A percentile compares a stretch with the other conserved stretches of the same genome.
Conservation (phyloP, 495 filamentous ascomycete species). For the Durotheca rogersii region DNA sequence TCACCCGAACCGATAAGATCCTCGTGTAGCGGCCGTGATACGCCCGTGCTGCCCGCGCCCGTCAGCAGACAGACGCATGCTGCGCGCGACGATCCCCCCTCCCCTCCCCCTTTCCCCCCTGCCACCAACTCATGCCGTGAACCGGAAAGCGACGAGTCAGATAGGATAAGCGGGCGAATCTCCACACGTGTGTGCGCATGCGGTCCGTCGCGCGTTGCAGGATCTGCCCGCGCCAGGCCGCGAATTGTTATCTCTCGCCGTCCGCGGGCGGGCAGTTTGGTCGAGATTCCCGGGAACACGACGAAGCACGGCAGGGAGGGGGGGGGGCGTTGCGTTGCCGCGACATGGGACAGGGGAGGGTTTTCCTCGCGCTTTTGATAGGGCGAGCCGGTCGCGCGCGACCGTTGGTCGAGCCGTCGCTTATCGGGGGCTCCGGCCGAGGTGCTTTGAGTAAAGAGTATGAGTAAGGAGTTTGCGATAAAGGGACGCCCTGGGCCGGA, state of each 20-base stretch:
- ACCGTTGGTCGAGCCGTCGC: neutral
- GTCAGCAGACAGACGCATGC: too few relatives aligned
- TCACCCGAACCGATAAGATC: too few relatives aligned
- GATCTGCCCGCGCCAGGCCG: too few relatives aligned
- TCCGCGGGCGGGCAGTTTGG: too few relatives aligned
- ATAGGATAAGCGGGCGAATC: conserved; percentile 20
- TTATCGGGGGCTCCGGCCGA: conserved; percentile 12
- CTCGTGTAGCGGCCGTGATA: too few relatives aligned
- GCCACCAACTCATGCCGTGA: too few relatives aligned
- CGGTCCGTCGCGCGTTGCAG: too few relatives aligned
- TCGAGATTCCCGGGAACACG: neutral
- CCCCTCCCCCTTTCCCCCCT: too few relatives aligned
- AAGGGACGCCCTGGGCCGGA: neutral
- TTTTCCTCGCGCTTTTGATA: neutral
- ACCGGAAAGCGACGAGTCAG: conserved; percentile 17
- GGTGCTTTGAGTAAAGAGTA: conserved; percentile 14
- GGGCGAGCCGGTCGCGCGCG: neutral
- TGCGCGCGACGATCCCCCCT: conserved; percentile 10
- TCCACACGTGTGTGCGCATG: too few relatives aligned
- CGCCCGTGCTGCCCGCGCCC: conserved; percentile 19
- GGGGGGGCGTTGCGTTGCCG: conserved; percentile 11
- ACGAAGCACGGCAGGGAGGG: neutral
- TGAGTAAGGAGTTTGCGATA: neutral
- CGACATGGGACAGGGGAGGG: conserved; percentile 16
- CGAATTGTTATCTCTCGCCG: neutral